Percentiles rank a stretch among this genome's conserved stretches.
Evolutionary conservation across 2,329 filamentous ascomycete species (phyloP).

Genomic region (Parastagonospora nodorum): DNA sequence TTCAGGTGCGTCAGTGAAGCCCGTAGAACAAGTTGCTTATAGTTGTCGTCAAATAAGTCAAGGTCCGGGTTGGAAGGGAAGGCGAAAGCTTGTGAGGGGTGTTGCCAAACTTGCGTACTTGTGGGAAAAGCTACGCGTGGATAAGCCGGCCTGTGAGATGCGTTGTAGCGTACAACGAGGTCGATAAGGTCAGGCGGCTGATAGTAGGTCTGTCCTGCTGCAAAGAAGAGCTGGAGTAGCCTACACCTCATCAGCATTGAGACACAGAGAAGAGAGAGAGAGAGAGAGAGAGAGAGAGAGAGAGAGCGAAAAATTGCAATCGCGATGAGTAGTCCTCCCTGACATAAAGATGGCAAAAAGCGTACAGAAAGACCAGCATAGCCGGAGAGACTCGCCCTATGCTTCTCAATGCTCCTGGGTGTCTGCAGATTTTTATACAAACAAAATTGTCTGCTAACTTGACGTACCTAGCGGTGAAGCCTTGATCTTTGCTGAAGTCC

Average conservation of each 20-base stretch:
- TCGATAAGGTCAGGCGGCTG: conserved; percentile 35
- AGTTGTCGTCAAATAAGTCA: background rate
- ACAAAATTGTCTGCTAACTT: no score
- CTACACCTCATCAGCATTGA: conserved; percentile 1
- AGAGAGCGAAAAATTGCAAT: no score
- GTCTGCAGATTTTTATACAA: background rate
- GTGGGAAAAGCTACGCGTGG: conserved; percentile 7
- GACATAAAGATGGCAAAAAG: no score
- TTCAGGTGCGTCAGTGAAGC: conserved; percentile 6
- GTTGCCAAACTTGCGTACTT: conserved; percentile 9
- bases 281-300: no score
- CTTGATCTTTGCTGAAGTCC: conserved; percentile 3
- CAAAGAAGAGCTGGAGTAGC: conserved; percentile 24
- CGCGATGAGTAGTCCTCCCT: no score
- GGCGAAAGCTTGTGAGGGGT: conserved; percentile 2
- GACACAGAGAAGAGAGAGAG: no score
- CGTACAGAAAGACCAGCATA: no score
- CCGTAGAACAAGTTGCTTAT: background rate
- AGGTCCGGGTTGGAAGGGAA: background rate
- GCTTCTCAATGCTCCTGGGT: no score
- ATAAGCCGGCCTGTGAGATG: conserved; percentile 17
- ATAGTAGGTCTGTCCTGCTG: conserved; percentile 24
- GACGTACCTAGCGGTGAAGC: conserved; percentile 8
- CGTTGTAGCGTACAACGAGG: conserved; percentile 19
- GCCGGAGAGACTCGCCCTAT: no score